phyloP scores from a whole-genome alignment of 352 stramenopile genomes.

The Pythium aquatile region DNA sequence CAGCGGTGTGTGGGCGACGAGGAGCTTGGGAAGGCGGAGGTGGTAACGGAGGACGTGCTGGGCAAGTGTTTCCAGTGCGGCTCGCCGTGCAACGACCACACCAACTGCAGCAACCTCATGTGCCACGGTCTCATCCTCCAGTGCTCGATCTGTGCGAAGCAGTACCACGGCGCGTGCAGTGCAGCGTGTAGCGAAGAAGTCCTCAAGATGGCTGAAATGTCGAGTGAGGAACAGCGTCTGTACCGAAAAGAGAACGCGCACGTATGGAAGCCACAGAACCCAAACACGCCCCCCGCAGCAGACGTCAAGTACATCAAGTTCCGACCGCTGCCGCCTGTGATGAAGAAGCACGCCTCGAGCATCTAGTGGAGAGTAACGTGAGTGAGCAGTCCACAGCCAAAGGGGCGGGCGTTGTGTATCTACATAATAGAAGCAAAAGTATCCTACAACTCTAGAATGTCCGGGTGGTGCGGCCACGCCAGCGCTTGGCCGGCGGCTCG shows the following conservation, averaged over 20 bases:
- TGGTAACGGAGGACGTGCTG: constrained; percentile 63
- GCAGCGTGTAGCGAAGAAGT: constrained; percentile 51
- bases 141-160: constrained; percentile 39
- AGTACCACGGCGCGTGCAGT: constrained; percentile 33
- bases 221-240: constrained; percentile 39
- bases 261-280: constrained; percentile 55
- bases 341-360: constrained; percentile 10
- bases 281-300: constrained; percentile 31
- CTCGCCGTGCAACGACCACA: constrained; percentile 45
- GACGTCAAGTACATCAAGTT: constrained; percentile 53
- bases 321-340: constrained; percentile 33
- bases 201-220: constrained; percentile 55
- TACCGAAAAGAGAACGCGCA: constrained; percentile 59
- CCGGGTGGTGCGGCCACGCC: constrained; percentile 38
- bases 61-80: constrained; percentile 63
- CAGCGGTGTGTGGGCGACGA: constrained; percentile 51
- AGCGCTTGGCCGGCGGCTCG: constrained; percentile 59
- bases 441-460: constrained; percentile 16
- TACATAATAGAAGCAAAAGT: constrained; percentile 12
- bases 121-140: constrained; percentile 57
- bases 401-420: background rate
- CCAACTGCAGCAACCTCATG: constrained; percentile 62
- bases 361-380: background rate
- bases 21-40: constrained; percentile 34
- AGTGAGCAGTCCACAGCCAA: background rate